phyloP scores from a whole-genome alignment of 768 basidiomycete species.

The Kwoniella botswanensis region DNA sequence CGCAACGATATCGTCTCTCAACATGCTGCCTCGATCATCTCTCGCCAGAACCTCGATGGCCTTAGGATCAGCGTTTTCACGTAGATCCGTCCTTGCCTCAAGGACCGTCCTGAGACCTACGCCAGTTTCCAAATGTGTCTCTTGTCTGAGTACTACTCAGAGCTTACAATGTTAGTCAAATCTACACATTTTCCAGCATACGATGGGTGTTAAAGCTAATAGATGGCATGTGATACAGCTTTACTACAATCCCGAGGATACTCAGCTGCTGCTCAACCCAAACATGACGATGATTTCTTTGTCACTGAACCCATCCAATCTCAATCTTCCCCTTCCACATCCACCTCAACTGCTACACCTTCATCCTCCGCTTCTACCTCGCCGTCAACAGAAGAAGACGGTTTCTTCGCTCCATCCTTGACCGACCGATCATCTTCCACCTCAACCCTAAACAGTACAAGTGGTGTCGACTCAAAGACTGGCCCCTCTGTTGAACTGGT shows the following conservation, averaged over 20 bases:
- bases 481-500: slow-evolving; percentile 27
- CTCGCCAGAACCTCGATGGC: slow-evolving; percentile 22
- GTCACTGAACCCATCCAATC: slow-evolving; percentile 9
- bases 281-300: slow-evolving; percentile 29
- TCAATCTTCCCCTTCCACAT: background rate
- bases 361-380: slow-evolving; percentile 5
- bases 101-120: slow-evolving; percentile 3
- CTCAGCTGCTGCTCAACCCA: slow-evolving; percentile 27
- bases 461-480: slow-evolving; percentile 3
- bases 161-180: slow-evolving; percentile 21
- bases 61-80: slow-evolving; percentile 10
- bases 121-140: background rate
- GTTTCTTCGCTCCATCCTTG: slow-evolving; percentile 24
- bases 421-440: slow-evolving; percentile 2
- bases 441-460: background rate
- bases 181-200: too few species aligned
- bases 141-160: background rate
- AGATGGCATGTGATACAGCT: slow-evolving; percentile 2
- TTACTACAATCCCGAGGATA: slow-evolving; percentile 20
- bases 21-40: slow-evolving; percentile 29
- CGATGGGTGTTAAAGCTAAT: background rate
- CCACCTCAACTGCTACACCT: slow-evolving; percentile 2
- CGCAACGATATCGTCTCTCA: slow-evolving; percentile 3
- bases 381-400: slow-evolving; percentile 6
- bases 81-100: slow-evolving; percentile 20